Base-by-base conservation (phyloP, 23 red algal species). In the Gracilaria vermiculophylla region DNA sequence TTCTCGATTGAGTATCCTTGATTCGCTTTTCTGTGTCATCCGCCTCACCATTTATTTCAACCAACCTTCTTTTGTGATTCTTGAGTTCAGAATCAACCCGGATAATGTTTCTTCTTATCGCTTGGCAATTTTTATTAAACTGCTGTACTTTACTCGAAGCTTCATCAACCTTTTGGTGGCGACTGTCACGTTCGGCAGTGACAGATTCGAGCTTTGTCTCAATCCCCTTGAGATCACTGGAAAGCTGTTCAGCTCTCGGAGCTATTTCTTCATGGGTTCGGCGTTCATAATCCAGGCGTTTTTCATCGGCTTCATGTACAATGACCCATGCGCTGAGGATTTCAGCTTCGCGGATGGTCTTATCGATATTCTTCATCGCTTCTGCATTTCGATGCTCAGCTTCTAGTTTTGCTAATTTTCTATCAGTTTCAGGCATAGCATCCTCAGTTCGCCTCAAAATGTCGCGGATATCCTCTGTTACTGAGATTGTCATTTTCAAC, bases 271-370 rank as follows among this genome's bases (percentile, higher is more conserved):
- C 65, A 14, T 53, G 61, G 10, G 81, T 86, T 16, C 5, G 53
- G 39, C 42, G 67, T 48, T 73, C 67, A 20, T 73, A 73, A 6
- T 67, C 81, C 23, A 66, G 24, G 17, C 62, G 55, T 53, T 65
- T 64, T 29, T 86, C 6, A 34, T 97, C 88, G 13, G 47, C 69
- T 81, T 97, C 89, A 14, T 71, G 32, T 20, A 90, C 89, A 15
- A 71, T 52, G 6, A 75, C 61, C 95, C 95, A 97, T 17, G 80
- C 89, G 51, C 75, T 73, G 40, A 81, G 41, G n/a, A 71, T 70
- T 44, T 75, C 40, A 9, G 88, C 69, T 27, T 82, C 56, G 5
- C 61, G 66, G 16, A 94, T 69, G 7, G 53, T 39, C 13, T 20
- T 50, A 20, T 88, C 80, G 36, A 94, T 69, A 13, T 86, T 57